Evolutionary conservation across 306 rosid species (phyloP), one percentile per base, ranked within the genome.

Genomic region (Rosa rugosa): DNA sequence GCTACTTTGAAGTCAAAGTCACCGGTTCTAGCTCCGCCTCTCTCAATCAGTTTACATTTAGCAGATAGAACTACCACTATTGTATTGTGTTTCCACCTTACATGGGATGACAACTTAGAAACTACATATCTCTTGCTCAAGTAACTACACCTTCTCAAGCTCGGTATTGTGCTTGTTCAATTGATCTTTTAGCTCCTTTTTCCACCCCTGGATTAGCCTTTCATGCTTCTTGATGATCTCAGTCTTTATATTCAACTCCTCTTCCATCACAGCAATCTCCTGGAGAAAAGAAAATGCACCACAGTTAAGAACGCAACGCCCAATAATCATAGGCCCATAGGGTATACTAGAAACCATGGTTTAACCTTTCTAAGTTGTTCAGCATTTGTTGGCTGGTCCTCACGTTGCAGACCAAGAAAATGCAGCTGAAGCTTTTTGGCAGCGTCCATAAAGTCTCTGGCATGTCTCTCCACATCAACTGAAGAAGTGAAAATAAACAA

Each of bases 391-490:
- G 96, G 97, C 72, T 73, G 91, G 73, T 90, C 93, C 77, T 95
- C 97, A 4, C 92, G 93, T 79, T 91, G 97, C 75, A 94, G 84
- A 79, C 90, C 81, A 25, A 91, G 87, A 54, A 94, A 91, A 79
- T 87, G 79, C 50, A 92, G 85, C 76, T 91, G 98, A 84, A 95
- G 95, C 88, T 95, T 95, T 83, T 95, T 95, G 72, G 97, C 95
- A 79, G 97, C 99, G 80, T 92, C 99, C 99, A 94, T 91, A 67
- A 95, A 95, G 72, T 92, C 99, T 88, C 97, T 86, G 34, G 97
- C 97, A 87, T 94, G 85, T 81, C 90, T 91, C 82, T 92, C 97
- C 83, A 94, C 99, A 64, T 94, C 99, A 80, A 92, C 97, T 91
- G 88, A 75, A 79, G 72, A 49, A 79, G 50, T 69, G 63, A 80